These are phyloP conservation scores for Elaeis oleifera DNA, from an alignment of 202 grass and related monocot species.

Conservation along the genomic window DNA sequence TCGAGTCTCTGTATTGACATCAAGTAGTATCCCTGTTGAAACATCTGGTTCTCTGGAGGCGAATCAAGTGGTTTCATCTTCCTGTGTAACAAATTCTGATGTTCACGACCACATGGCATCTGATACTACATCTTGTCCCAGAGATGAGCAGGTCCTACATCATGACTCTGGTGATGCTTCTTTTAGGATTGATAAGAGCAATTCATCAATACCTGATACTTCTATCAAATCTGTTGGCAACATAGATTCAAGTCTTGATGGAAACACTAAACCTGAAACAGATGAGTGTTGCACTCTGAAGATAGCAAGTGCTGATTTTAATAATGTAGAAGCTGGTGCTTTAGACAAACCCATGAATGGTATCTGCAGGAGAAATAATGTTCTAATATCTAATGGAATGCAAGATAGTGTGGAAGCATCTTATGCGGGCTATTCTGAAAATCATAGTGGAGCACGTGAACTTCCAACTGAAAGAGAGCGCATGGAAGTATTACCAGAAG, in stretches of 20 bases:
- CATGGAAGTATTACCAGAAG: slow-evolving; percentile 2
- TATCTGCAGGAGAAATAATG: slow-evolving; percentile 22
- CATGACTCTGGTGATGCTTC: slow-evolving; percentile 31
- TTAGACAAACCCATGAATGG: slow-evolving; percentile 22
- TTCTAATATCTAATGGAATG: slow-evolving; percentile 21
- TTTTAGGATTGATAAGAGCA: slow-evolving; percentile 21
- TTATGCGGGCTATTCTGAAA: slow-evolving; percentile 8
- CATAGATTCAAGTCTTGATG: slow-evolving; percentile 22
- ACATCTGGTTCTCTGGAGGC: slow-evolving; percentile 40
- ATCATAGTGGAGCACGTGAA: slow-evolving; percentile 26
- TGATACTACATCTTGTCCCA: slow-evolving; percentile 25
- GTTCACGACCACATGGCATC: slow-evolving; percentile 35
- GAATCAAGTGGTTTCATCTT: slow-evolving; percentile 39
- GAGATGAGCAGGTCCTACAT: slow-evolving; percentile 31
- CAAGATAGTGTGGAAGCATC: slow-evolving; percentile 24
- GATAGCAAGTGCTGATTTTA: slow-evolving; percentile 21
- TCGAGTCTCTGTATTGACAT: slow-evolving; percentile 41
- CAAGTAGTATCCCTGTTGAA: slow-evolving; percentile 28
- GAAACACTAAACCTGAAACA: slow-evolving; percentile 29
- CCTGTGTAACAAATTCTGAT: slow-evolving; percentile 31
- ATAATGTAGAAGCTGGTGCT: slow-evolving; percentile 22
- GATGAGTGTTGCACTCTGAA: slow-evolving; percentile 15
- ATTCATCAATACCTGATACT: slow-evolving; percentile 18
- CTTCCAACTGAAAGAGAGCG: slow-evolving; percentile 10
- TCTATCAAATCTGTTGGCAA: slow-evolving; percentile 26